Evolutionary conservation across 2,329 filamentous ascomycete species (phyloP).

Genomic region (Fusarium robinianum): DNA sequence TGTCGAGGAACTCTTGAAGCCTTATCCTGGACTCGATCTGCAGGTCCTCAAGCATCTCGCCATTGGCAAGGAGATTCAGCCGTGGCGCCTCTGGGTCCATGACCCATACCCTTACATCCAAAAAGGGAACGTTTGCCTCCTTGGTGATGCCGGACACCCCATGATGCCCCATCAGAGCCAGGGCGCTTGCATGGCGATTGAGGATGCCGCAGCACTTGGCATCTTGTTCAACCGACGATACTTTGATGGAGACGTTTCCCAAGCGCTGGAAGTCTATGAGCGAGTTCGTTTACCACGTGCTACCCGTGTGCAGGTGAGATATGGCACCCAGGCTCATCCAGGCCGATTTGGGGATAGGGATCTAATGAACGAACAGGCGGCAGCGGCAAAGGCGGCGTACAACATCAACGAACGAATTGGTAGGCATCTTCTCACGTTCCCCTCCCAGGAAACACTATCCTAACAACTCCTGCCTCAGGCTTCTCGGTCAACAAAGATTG

Average conservation of each 20-base stretch:
- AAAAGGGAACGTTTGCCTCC: constrained; percentile 56
- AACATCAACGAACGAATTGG: constrained; percentile 68
- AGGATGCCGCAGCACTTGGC: constrained; percentile 66
- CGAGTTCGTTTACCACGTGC: constrained; percentile 58
- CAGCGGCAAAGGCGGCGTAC: constrained; percentile 60
- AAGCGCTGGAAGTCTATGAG: constrained; percentile 56
- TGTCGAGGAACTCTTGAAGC: constrained; percentile 62
- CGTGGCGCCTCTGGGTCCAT: constrained; percentile 68
- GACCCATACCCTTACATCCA: constrained; percentile 62
- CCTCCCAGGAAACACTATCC: rapidly evolving
- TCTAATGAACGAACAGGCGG: no score
- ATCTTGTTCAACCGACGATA: constrained; percentile 59
- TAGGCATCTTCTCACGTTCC: constrained; percentile 18
- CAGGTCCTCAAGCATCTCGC: constrained; percentile 61
- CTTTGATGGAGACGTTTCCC: constrained; percentile 52
- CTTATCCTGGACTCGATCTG: constrained; percentile 63
- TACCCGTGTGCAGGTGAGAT: constrained; percentile 62
- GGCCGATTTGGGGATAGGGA: no score
- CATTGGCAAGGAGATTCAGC: constrained; percentile 65
- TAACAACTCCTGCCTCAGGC: constrained; percentile 42
- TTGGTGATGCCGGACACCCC: constrained; percentile 70
- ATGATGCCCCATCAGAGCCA: constrained; percentile 74
- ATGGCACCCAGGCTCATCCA: no score
- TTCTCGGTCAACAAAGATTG: constrained; percentile 65
- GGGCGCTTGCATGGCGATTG: constrained; percentile 70